Evolutionary conservation across 2,329 filamentous ascomycete species (phyloP).

Genomic region (Aspergillus sp.): DNA sequence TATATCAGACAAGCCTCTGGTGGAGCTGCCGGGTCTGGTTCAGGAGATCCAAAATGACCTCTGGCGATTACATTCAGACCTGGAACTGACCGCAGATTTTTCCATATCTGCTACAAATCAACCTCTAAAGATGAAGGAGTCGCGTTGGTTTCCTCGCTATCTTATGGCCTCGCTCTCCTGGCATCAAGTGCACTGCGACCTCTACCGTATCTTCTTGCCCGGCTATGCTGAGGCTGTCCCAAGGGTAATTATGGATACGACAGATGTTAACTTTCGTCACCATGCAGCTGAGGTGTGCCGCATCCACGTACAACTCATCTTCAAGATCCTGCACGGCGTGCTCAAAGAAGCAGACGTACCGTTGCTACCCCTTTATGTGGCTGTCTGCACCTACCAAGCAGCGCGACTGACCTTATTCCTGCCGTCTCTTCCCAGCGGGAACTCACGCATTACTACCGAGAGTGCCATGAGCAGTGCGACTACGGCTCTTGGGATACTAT

Average conservation of each 20-base stretch:
- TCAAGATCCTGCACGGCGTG: background rate
- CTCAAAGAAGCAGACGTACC: background rate
- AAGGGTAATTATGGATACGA: background rate
- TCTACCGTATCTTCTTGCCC: background rate
- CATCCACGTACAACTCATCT: background rate
- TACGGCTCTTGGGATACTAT: background rate
- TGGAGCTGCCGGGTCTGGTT: background rate
- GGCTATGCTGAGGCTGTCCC: background rate
- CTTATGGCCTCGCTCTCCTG: background rate
- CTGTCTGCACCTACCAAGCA: background rate
- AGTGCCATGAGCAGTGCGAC: background rate
- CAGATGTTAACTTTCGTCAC: background rate
- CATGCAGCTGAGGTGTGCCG: background rate
- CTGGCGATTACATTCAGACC: background rate
- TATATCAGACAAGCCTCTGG: background rate
- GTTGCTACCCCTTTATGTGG: background rate
- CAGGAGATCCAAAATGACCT: background rate
- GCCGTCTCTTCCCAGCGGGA: background rate
- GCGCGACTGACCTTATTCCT: background rate
- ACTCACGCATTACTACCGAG: background rate
- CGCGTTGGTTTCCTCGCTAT: background rate
- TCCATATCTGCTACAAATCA: background rate
- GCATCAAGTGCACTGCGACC: background rate
- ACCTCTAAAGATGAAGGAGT: background rate
- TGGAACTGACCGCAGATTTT: background rate